Conservation (phyloP, 2,329 filamentous ascomycete genomes). For the Lithohypha guttulata region DNA sequence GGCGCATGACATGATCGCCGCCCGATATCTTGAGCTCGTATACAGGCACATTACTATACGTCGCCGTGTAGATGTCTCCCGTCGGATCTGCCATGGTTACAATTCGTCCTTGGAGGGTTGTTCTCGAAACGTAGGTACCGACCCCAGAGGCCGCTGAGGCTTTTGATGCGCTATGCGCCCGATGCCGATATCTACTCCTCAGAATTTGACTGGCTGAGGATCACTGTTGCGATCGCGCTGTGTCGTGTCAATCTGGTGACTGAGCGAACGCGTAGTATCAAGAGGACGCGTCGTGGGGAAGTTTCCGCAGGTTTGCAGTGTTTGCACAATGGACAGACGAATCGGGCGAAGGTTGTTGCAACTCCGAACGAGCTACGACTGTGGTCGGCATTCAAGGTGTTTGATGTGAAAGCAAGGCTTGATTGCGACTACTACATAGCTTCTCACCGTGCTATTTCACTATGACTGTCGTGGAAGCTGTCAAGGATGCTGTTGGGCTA, state of each 20-base stretch:
- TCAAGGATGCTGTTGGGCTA: slow-evolving; percentile 40
- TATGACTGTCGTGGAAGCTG: slow-evolving; percentile 31
- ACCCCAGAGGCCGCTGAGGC: background rate
- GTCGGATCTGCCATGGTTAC: slow-evolving; percentile 20
- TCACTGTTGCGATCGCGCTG: background rate
- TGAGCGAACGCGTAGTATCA: background rate
- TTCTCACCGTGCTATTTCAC: background rate
- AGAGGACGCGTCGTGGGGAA: slow-evolving; percentile 7
- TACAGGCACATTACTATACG: slow-evolving; percentile 64
- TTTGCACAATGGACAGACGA: too few relatives aligned
- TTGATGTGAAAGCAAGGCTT: background rate
- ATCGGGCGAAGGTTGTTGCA: too few relatives aligned
- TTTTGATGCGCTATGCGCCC: background rate
- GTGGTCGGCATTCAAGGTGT: too few relatives aligned
- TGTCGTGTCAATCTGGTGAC: slow-evolving; percentile 4
- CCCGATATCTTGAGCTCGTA: slow-evolving; percentile 78
- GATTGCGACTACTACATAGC: background rate
- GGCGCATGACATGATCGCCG: slow-evolving; percentile 88
- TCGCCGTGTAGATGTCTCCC: slow-evolving; percentile 50
- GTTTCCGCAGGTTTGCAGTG: background rate
- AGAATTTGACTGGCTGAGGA: too few relatives aligned
- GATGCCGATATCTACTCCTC: too few relatives aligned
- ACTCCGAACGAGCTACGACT: too few relatives aligned
- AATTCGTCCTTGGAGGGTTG: background rate
- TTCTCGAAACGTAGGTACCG: background rate